Conservation (phyloP, 768 basidiomycete genomes). For the Leccinum incarnatum region DNA sequence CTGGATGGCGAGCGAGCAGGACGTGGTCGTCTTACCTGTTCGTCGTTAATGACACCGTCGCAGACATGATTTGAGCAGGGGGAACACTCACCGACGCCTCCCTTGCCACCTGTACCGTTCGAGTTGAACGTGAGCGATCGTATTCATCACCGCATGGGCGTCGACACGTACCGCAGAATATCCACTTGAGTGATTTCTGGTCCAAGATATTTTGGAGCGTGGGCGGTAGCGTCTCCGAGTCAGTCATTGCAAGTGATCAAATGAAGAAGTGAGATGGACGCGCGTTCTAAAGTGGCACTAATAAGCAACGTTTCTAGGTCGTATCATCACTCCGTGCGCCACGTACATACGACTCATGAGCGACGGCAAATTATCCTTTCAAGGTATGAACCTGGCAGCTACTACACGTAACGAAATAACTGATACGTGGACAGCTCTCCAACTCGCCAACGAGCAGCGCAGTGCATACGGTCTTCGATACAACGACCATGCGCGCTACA, state of each 20-base stretch:
- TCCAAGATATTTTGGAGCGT: conserved; percentile 94
- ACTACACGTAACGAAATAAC: background rate
- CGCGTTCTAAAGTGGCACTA: conserved; percentile 17
- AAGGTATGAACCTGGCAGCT: conserved; percentile 34
- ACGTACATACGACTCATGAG: conserved; percentile 17
- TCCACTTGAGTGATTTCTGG: conserved; percentile 94
- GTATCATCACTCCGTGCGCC: conserved; percentile 2
- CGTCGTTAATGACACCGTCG: background rate
- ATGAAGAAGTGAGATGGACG: conserved; percentile 14
- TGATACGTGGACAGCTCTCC: conserved; percentile 56
- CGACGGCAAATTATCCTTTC: conserved; percentile 34
- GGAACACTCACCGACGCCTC: conserved; percentile 81
- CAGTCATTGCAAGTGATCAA: conserved; percentile 39
- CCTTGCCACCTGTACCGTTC: conserved; percentile 81
- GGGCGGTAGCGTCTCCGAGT: conserved; percentile 59
- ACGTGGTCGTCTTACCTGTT: conserved; percentile 95
- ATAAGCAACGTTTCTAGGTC: conserved; percentile 9
- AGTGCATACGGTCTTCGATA: conserved; percentile 89
- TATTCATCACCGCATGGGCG: conserved; percentile 7
- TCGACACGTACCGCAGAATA: conserved; percentile 88
- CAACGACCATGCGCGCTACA: conserved; percentile 85
- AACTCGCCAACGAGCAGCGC: conserved; percentile 84
- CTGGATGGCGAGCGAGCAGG: conserved; percentile 96
- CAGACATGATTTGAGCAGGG: background rate
- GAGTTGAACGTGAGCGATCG: conserved; percentile 13